Conservation (phyloP, 371 early-diverging fungal genomes). For the Parasitella parasitica region DNA sequence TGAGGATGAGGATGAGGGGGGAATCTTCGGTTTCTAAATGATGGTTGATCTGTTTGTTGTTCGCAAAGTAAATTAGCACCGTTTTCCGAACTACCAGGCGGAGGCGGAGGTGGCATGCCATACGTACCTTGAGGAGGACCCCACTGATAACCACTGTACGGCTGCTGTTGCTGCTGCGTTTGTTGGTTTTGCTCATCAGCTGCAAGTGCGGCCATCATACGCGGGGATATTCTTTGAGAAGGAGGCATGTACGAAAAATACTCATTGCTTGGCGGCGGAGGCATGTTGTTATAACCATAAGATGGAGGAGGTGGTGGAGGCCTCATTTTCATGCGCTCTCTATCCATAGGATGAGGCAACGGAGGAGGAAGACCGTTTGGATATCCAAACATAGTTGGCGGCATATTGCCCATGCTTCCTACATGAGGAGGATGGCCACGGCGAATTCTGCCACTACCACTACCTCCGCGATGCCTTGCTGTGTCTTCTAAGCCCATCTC, state of each 20-base stretch:
- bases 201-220: slow-evolving; percentile 3
- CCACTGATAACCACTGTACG: not conserved
- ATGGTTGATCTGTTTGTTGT: not conserved
- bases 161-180: not conserved
- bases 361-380: slow-evolving; percentile 1
- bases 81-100: not conserved
- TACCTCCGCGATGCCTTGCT: not conserved
- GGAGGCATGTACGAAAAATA: slow-evolving; percentile 5
- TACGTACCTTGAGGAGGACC: slow-evolving; percentile 3
- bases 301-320: not conserved
- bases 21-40: slow-evolving; percentile 1
- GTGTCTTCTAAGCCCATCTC: not conserved
- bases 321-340: slow-evolving; percentile 3
- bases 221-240: slow-evolving; percentile 5
- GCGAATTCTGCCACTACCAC: not conserved
- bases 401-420: not conserved
- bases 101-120: slow-evolving; percentile 7
- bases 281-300: slow-evolving; percentile 7
- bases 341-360: not conserved
- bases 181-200: not conserved
- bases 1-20: slow-evolving; percentile 3
- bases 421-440: not conserved
- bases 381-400: slow-evolving; percentile 1
- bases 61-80: not conserved
- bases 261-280: slow-evolving; percentile 7